A percentile compares a stretch with the other conserved stretches of the same genome.
Conservation (phyloP, 2,329 filamentous ascomycete species). For the Tolypocladium inflatum region DNA sequence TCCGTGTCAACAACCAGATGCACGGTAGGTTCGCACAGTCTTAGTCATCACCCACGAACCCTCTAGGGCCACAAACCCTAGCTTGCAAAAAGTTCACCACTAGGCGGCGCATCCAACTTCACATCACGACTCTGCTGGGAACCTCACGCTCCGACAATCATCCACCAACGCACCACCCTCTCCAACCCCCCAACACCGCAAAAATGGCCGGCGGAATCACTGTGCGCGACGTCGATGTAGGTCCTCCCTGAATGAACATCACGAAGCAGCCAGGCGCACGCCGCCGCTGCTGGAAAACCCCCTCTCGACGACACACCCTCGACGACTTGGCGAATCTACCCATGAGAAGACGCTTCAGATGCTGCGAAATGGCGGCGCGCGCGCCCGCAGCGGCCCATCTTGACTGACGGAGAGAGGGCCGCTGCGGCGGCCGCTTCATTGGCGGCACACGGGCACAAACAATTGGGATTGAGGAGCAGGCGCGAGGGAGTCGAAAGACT, state of each 20-base stretch:
- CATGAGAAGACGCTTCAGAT: conserved; percentile 4
- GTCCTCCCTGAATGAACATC: conserved; percentile 28
- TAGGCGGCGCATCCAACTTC: conserved; percentile 7
- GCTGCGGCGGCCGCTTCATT: not conserved
- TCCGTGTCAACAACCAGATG: not conserved
- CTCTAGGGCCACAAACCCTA: conserved; percentile 25
- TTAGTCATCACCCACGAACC: conserved; percentile 12
- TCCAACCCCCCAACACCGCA: conserved; percentile 38
- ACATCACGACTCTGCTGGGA: conserved; percentile 9
- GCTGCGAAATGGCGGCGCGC: not conserved
- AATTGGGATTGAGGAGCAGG: conserved; percentile 46
- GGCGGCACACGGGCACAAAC: not conserved
- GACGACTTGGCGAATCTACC: conserved; percentile 11
- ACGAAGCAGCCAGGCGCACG: conserved; percentile 1
- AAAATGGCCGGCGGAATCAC: conserved; percentile 73
- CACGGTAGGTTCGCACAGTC: not conserved
- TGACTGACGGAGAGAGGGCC: not conserved
- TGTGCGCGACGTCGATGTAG: conserved; percentile 81
- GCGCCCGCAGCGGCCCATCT: not conserved
- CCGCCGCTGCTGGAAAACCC: not conserved
- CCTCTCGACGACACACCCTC: conserved; percentile 4
- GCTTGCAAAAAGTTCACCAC: conserved; percentile 15
- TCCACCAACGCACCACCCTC: conserved; percentile 19
- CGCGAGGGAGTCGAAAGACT: conserved; percentile 64
- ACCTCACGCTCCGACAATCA: conserved; percentile 18